Percentiles rank a stretch among this genome's conserved stretches.
phyloP scores from a whole-genome alignment of 163 green algal genomes.

The Coccomyxa subellipsoidea region DNA sequence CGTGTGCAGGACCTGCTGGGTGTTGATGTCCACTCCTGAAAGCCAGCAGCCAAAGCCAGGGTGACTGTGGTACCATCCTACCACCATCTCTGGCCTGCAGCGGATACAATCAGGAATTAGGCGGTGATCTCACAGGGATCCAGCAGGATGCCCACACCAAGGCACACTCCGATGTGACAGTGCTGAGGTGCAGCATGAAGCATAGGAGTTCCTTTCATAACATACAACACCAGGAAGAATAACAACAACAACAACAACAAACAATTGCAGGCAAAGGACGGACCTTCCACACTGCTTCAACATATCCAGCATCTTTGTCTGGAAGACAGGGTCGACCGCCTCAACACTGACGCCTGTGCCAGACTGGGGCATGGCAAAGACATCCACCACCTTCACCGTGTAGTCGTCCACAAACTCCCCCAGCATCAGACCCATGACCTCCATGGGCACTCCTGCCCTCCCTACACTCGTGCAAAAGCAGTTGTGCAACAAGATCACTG shows the following conservation, averaged over 20 bases:
- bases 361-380: conserved; percentile 99
- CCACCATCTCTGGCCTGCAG: conserved; percentile 83
- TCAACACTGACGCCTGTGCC: conserved; percentile 97
- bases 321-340: conserved; percentile 98
- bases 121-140: not conserved
- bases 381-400: conserved; percentile 96
- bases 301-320: conserved; percentile 99
- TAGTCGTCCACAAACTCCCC: conserved; percentile 99
- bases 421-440: conserved; percentile 99
- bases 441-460: conserved; percentile 96
- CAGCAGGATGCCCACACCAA: no score
- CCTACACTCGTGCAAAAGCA: conserved; percentile 56
- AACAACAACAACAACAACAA: no score
- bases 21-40: conserved; percentile 95
- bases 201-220: no score
- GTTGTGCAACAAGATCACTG: no score
- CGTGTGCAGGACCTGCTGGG: conserved; percentile 55
- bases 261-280: no score
- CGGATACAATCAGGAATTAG: not conserved
- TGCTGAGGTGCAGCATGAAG: not conserved
- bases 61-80: conserved; percentile 99
- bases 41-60: conserved; percentile 99
- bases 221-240: no score
- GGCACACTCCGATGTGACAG: no score
- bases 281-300: conserved; percentile 93